Base-by-base conservation (phyloP, 257 asterid genomes). In the Solanum infundibuliforme region DNA sequence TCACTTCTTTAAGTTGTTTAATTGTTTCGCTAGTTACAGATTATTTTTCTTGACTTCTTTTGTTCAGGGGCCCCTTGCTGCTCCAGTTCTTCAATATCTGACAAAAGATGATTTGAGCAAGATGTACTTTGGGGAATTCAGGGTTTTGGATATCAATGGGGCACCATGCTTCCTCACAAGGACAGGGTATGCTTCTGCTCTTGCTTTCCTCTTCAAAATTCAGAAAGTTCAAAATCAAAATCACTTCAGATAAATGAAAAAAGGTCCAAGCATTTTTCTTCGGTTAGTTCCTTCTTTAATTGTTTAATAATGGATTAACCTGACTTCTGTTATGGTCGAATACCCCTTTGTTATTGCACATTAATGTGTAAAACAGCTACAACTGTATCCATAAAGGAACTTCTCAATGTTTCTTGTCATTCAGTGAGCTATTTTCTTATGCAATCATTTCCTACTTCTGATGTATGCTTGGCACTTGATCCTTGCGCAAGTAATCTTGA, bases 21-120 rank as follows among this genome's bases (percentile, higher is more conserved):
- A 21, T 81, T 29, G 11, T 79, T 16, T 43, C 13, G 31, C 43
- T 58, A 16, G 25, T 86, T 46, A 25, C 60, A 9, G 20, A 85
- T 21, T 10, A 13, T 87, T 38, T 89, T 13, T 88, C 88, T 88
- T 73, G 55, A 85, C 29, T 79, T 88, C 27, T 81, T 72, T 85
- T 91, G 84, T 87, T 87, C 92, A 97, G 99, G 99, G 99, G 52
- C 99, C 99, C 8, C 98, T 97, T 83, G 97, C 99, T 84, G 97
- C 94, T 52, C 98, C 98, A 65, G 98, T 93, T 92, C 93, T 97
- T 79, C 99, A 97, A 93, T 93, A 96, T 88, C 93, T 97, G 89
- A 95, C 94, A 52, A 93, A 94, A 90, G 98, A 93, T 87, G 98
- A 97, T 90, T 89, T 97, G 90, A 94, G 98, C 94, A 96, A 96